Evolutionary conservation across 2,329 filamentous ascomycete species (phyloP).

Genomic region (Nannizziopsis arthrosporioides): DNA sequence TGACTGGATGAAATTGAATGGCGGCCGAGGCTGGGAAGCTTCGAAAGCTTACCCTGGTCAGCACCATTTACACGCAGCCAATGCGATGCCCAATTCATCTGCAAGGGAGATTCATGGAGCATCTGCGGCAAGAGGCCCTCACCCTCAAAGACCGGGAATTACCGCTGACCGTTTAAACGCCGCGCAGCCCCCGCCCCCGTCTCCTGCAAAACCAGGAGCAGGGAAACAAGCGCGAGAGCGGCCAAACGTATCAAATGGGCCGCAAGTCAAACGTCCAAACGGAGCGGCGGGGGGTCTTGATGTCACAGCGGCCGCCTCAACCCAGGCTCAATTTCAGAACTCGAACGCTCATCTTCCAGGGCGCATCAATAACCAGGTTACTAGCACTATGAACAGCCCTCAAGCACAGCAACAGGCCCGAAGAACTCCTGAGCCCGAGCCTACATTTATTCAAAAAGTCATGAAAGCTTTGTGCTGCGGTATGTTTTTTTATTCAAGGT

Average conservation of each 20-base stretch:
- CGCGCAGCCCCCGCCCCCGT: constrained; percentile 78
- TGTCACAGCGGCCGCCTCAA: constrained; percentile 74
- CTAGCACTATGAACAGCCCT: constrained; percentile 49
- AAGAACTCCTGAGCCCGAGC: constrained; percentile 55
- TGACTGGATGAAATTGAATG: constrained; percentile 98
- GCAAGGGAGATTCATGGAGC: constrained; percentile 70
- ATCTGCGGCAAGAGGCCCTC: constrained; percentile 47
- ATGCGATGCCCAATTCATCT: constrained; percentile 66
- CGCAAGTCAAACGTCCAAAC: constrained; percentile 65
- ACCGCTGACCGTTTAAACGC: constrained; percentile 86
- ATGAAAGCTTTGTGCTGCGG: constrained; percentile 89
- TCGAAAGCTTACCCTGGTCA: constrained; percentile 59
- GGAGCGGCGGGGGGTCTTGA: constrained; percentile 41
- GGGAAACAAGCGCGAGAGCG: constrained; percentile 55
- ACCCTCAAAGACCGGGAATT: constrained; percentile 47
- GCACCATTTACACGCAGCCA: constrained; percentile 68
- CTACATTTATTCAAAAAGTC: constrained; percentile 77
- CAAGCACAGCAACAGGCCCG: constrained; percentile 37
- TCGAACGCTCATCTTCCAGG: constrained; percentile 72
- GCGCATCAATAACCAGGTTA: constrained; percentile 46
- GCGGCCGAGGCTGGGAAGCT: constrained; percentile 82
- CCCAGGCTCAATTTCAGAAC: constrained; percentile 92
- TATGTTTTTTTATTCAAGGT: constrained; percentile 27
- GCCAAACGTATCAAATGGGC: constrained; percentile 65
- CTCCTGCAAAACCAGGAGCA: constrained; percentile 65